These are phyloP conservation scores for Niveomyces coronatus DNA, from an alignment of 2,329 filamentous ascomycete genomes.

Conservation along the genomic window DNA sequence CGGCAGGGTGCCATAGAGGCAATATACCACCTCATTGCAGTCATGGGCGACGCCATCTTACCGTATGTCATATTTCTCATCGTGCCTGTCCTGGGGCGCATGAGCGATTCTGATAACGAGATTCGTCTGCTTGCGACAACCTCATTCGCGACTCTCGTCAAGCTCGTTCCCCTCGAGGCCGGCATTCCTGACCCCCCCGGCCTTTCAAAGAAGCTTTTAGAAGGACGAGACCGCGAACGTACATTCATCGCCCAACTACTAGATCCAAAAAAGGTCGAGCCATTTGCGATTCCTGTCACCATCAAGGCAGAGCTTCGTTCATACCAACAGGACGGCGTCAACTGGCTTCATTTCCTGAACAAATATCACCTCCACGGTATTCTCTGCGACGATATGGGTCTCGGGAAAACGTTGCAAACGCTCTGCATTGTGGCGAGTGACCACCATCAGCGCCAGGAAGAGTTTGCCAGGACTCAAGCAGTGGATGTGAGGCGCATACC, in stretches of 20 bases:
- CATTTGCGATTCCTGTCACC: constrained; percentile 85
- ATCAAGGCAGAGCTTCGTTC: constrained; percentile 96
- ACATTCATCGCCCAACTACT: constrained; percentile 96
- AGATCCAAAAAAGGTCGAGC: constrained; percentile 92
- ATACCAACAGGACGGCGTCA: constrained; percentile 97
- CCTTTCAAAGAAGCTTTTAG: constrained; percentile 75
- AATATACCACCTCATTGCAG: constrained; percentile 93
- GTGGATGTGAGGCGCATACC: constrained; percentile 71
- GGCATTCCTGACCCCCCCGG: constrained; percentile 95
- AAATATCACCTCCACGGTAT: constrained; percentile 97
- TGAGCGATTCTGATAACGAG: constrained; percentile 97
- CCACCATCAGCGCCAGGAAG: constrained; percentile 85
- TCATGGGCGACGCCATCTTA: constrained; percentile 93
- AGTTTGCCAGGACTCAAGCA: constrained; percentile 73
- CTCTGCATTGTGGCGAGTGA: constrained; percentile 97
- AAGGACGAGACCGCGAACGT: constrained; percentile 84
- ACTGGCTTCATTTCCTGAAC: constrained; percentile 97
- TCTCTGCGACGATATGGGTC: constrained; percentile 97
- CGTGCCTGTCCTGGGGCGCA: constrained; percentile 88
- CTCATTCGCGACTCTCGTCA: constrained; percentile 92
- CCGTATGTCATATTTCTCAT: constrained; percentile 99
- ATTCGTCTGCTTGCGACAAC: constrained; percentile 91
- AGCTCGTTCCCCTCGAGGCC: constrained; percentile 91
- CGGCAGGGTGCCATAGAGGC: constrained; percentile 91
- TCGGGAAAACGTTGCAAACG: constrained; percentile 94